Evolutionary conservation across 176 grass and related monocot genomes (phyloP).

Genomic region (Oryza punctata): DNA sequence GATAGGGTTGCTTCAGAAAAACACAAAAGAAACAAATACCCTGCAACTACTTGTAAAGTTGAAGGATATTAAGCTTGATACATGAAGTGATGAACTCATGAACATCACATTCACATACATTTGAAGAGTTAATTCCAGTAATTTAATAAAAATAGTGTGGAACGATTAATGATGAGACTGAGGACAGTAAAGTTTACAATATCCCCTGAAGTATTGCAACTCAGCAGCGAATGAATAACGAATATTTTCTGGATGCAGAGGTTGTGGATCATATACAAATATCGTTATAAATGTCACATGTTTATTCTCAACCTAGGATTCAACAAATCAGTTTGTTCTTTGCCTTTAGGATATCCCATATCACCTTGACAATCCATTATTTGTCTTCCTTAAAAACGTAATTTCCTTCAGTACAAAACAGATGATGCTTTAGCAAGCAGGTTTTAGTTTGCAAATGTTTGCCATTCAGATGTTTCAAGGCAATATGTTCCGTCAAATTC

Average conservation of each 20-base stretch:
- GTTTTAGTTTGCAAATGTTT: neutral
- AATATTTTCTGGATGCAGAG: conserved; percentile 13
- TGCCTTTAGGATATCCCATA: neutral
- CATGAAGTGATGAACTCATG: neutral
- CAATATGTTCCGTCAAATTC: neutral
- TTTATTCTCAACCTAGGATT: neutral
- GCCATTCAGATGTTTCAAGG: neutral
- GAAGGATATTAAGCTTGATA: neutral
- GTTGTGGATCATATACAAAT: neutral
- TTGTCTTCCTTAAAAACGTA: neutral
- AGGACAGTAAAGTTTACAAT: neutral
- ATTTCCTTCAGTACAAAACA: neutral
- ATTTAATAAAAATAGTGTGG: neutral
- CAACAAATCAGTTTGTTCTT: neutral
- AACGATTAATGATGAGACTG: neutral
- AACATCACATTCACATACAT: neutral
- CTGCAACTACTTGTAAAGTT: conserved; percentile 3
- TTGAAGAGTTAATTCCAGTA: conserved; percentile 7
- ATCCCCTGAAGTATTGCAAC: neutral
- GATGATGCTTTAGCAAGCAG: neutral
- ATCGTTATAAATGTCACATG: conserved; percentile 1
- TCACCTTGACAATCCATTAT: neutral
- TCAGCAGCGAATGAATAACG: conserved; percentile 9
- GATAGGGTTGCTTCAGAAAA: conserved; percentile 18
- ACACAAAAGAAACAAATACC: conserved; percentile 25